phyloP scores from a whole-genome alignment of 176 grass and related monocot species.

The Hyparrhenia diplandra region DNA sequence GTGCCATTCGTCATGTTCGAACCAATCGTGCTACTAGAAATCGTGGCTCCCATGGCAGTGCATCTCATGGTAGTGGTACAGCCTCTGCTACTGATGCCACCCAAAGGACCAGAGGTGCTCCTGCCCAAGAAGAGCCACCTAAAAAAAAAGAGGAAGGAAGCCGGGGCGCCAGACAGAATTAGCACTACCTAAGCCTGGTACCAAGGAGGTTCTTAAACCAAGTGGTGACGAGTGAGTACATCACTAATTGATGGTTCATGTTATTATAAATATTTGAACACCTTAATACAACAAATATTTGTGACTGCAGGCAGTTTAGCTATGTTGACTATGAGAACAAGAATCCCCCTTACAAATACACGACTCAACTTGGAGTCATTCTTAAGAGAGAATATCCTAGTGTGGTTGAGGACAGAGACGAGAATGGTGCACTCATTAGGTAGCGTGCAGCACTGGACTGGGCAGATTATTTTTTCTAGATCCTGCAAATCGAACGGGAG shows the following conservation, averaged over 20 bases:
- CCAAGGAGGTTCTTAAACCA: background rate
- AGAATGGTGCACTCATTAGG: background rate
- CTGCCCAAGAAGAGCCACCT: background rate
- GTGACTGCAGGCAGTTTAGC: too few relatives aligned
- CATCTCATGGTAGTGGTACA: too few relatives aligned
- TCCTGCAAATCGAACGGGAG: too few relatives aligned
- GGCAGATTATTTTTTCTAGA: background rate
- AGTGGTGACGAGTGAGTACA: background rate
- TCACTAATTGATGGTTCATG: too few relatives aligned
- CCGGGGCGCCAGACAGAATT: background rate
- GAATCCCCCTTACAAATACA: background rate
- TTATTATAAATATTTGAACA: too few relatives aligned
- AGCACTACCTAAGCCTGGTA: background rate
- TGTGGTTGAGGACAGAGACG: background rate
- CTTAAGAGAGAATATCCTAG: background rate
- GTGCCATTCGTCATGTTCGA: too few relatives aligned
- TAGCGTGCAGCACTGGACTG: background rate
- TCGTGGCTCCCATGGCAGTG: too few relatives aligned
- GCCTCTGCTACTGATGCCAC: too few relatives aligned
- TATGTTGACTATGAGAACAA: background rate
- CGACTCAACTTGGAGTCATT: background rate
- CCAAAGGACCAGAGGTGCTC: background rate
- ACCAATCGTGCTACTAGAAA: too few relatives aligned
- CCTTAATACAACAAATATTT: too few relatives aligned
- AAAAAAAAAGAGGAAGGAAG: conserved; percentile 1